These are phyloP conservation scores for Ustilago trichophora DNA, from an alignment of 1,284 basidiomycete genomes.

Conservation along the genomic window DNA sequence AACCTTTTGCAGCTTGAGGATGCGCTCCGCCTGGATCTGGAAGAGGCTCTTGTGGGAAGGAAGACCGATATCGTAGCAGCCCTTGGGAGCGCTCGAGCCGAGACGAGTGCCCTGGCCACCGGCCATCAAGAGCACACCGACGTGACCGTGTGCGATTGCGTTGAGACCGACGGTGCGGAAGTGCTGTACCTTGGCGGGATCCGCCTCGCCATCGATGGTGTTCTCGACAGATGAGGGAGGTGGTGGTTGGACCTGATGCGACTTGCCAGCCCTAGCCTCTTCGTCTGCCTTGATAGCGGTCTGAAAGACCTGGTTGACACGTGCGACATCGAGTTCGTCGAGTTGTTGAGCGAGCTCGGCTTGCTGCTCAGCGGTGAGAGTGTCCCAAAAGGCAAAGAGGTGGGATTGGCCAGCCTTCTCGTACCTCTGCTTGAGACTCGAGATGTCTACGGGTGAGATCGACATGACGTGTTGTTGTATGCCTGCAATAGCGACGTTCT, in stretches of 20 bases:
- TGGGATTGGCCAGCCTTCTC: constrained; percentile 85
- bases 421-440: constrained; percentile 46
- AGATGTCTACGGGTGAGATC: constrained; percentile 26
- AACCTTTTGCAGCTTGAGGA: constrained; percentile 80
- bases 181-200: constrained; percentile 69
- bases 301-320: constrained; percentile 87
- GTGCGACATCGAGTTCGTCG: constrained; percentile 81
- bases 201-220: constrained; percentile 52
- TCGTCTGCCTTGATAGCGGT: constrained; percentile 79
- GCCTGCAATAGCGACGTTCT: too few relatives aligned
- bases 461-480: too few relatives aligned
- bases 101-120: constrained; percentile 96
- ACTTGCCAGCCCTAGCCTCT: constrained; percentile 68
- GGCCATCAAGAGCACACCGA: constrained; percentile 94
- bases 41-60: constrained; percentile 93
- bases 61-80: constrained; percentile 95
- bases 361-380: constrained; percentile 76
- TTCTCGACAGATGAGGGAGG: constrained; percentile 48
- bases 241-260: constrained; percentile 62
- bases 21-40: constrained; percentile 95
- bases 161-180: constrained; percentile 75
- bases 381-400: constrained; percentile 85
- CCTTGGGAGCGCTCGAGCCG: constrained; percentile 91
- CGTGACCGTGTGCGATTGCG: constrained; percentile 82
- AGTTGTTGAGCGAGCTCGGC: constrained; percentile 78